phyloP scores from a whole-genome alignment of 2,329 filamentous ascomycete species.

The Fusarium sp. region DNA sequence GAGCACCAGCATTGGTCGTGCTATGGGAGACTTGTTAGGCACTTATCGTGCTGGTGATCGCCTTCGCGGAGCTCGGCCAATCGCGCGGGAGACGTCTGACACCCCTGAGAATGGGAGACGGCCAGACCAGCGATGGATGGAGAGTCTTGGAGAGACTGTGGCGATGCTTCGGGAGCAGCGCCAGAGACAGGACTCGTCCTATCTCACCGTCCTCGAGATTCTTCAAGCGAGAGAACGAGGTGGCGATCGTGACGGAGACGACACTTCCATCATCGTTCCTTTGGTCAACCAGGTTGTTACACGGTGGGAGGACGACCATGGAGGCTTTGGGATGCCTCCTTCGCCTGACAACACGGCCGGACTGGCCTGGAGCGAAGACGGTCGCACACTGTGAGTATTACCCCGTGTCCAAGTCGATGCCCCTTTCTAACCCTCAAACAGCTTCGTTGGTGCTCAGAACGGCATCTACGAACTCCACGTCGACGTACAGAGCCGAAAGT shows the following conservation, averaged over 20 bases:
- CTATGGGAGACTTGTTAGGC: slow-evolving; percentile 51
- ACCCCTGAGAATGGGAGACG: slow-evolving; percentile 32
- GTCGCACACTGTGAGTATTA: slow-evolving; percentile 62
- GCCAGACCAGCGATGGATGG: slow-evolving; percentile 47
- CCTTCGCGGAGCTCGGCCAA: slow-evolving; percentile 47
- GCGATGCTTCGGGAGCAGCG: slow-evolving; percentile 49
- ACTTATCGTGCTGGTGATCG: slow-evolving; percentile 50
- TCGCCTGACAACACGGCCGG: slow-evolving; percentile 67
- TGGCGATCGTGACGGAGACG: slow-evolving; percentile 48
- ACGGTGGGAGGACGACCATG: slow-evolving; percentile 54
- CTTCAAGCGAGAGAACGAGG: slow-evolving; percentile 48
- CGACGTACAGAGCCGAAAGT: slow-evolving; percentile 67
- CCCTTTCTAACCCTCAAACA: slow-evolving; percentile 45
- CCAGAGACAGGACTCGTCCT: slow-evolving; percentile 49
- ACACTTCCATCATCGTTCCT: slow-evolving; percentile 49
- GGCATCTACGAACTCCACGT: slow-evolving; percentile 79
- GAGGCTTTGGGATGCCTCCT: slow-evolving; percentile 54
- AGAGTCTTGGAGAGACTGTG: slow-evolving; percentile 49
- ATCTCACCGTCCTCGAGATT: slow-evolving; percentile 51
- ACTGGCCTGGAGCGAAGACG: slow-evolving; percentile 68
- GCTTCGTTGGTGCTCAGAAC: slow-evolving; percentile 71
- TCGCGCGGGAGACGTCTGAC: slow-evolving; percentile 44
- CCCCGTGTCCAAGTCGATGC: too few relatives aligned
- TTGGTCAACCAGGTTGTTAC: slow-evolving; percentile 51
- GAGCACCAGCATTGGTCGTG: slow-evolving; percentile 50